Evolutionary conservation across 768 basidiomycete species (phyloP), one percentile per base, ranked within the genome.

Genomic region (Cystoderma amianthinum): DNA sequence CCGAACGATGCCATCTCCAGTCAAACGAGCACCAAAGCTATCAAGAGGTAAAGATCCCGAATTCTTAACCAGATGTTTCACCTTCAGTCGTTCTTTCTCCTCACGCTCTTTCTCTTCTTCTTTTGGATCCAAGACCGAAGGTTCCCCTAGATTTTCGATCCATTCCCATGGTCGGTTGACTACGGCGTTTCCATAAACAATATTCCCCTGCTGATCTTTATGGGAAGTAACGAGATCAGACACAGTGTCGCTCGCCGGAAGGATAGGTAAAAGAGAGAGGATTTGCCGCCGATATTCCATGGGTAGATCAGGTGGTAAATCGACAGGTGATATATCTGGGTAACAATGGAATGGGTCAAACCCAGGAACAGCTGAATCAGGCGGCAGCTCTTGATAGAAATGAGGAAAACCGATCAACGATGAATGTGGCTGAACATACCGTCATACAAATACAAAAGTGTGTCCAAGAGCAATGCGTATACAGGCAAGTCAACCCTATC

Each of bases 131-230:
- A 65, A 48, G 9, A 63, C 51, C 5, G 67, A 44, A 2, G 70
- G 64, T 39, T 84, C 81, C 6, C 85, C 85, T 2, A 89, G 52
- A 53, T 82, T 77, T 58, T 91, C 87, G 5, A 81, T 76, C 86
- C 87, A 90, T 57, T 91, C 87, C 87, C 87, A 91, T 3, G 88
- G 85, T 22, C 79, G 74, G 58, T 88, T 85, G 43, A 76, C 65
- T 13, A 89, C 82, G 2, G 74, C 69, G 3, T 61, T 53, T 15
- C 73, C 69, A 44, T 67, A 63, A 2, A 77, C 53, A 3, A 76
- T 44, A 13, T 69, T 65, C 0, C 82, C 83, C 10, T 61, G 62
- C 1, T 61, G 38, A 47, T 87, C 83, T 19, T 70, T 71, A 44
- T 79, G 69, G 2, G 76, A 73, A 36, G 73, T 73, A 2, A 74